phyloP scores from a whole-genome alignment of 768 basidiomycete species.

The Calocybe indica region DNA sequence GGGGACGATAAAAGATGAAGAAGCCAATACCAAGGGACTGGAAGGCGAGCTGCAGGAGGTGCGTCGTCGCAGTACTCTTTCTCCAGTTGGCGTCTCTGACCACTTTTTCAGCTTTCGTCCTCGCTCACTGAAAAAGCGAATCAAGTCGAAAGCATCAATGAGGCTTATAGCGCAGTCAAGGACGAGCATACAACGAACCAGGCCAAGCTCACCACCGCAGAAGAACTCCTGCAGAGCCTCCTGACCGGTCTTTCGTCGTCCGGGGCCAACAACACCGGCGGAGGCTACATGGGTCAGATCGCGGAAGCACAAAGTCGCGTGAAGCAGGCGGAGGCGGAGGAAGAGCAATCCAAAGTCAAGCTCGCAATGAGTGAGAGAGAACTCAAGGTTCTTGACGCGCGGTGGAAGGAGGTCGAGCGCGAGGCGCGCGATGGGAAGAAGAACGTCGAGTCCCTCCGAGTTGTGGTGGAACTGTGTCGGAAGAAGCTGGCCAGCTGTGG shows the following conservation, averaged over 20 bases:
- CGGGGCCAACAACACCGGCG: constrained; percentile 57
- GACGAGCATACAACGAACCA: constrained; percentile 58
- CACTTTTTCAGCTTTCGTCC: not conserved
- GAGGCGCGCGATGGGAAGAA: constrained; percentile 76
- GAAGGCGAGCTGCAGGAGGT: constrained; percentile 61
- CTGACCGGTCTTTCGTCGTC: constrained; percentile 84
- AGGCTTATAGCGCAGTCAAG: constrained; percentile 58
- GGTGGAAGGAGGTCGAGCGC: constrained; percentile 78
- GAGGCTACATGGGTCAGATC: constrained; percentile 96
- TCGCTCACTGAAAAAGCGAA: constrained; percentile 53
- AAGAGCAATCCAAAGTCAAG: constrained; percentile 74
- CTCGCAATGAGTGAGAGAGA: constrained; percentile 77
- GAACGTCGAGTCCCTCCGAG: constrained; percentile 54
- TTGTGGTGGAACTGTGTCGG: constrained; percentile 51
- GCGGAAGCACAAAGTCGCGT: constrained; percentile 74
- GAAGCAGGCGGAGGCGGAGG: constrained; percentile 76
- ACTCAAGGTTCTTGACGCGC: constrained; percentile 64
- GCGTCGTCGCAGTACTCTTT: constrained; percentile 11
- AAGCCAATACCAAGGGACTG: constrained; percentile 45
- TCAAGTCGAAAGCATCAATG: constrained; percentile 50
- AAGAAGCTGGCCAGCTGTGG: constrained; percentile 51
- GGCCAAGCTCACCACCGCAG: constrained; percentile 60
- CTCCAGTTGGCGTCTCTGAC: not conserved
- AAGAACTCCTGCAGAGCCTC: constrained; percentile 93
- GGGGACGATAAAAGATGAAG: constrained; percentile 73